Evolutionary conservation across 2,329 filamentous ascomycete species (phyloP), one percentile per base, ranked within the genome.

Genomic region (Clonostachys rosea): DNA sequence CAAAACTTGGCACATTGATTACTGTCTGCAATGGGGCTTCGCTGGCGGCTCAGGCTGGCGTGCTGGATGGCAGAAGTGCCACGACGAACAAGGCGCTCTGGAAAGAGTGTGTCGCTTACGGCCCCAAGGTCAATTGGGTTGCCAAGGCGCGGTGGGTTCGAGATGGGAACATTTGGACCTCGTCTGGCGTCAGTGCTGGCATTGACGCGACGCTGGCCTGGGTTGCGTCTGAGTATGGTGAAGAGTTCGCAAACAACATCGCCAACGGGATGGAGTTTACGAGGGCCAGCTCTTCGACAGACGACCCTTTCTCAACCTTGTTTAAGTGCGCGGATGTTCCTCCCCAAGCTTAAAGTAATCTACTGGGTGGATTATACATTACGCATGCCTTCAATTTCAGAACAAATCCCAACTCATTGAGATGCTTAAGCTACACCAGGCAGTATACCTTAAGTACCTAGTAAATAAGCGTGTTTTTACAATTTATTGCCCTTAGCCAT

Each of bases 1-100:
- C 72, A 0, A 62, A 64, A 6, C 52, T 82, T 6, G 59, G 67
- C 43, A 78, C 76, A 49, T 54, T 83, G 6, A 63, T 86, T 16
- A 84, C 81, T 1, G 73, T 88, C 2, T 88, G 84, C 61, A 87
- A 82, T 3, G 84, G 84, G 0, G 71, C 78, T 7, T 72, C 74
- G 3, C 61, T 85, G 4, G 69, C 78, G 0, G 83, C 83, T 0
- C 63, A 68, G 36, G 68, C 81, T 0, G 83, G 83, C 0, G 59
- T 85, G 3, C 61, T 88, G 18, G 73, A 86, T 50, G 78, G 79
- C 1, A 69, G 65, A 48, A 66, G 69, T 3, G 85, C 81, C 6
- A 88, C 84, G 5, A 83, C 79, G 16, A 87, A 87, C 59, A 87
- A 87, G 62, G 53, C 6, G 68, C 71, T 0, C 86, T 76, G 68